A percentile compares a stretch with the other conserved stretches of the same genome.
These are phyloP conservation scores for Bocquillonia castaneifolia DNA, from an alignment of 441 rosid species.

Conservation along the genomic window DNA sequence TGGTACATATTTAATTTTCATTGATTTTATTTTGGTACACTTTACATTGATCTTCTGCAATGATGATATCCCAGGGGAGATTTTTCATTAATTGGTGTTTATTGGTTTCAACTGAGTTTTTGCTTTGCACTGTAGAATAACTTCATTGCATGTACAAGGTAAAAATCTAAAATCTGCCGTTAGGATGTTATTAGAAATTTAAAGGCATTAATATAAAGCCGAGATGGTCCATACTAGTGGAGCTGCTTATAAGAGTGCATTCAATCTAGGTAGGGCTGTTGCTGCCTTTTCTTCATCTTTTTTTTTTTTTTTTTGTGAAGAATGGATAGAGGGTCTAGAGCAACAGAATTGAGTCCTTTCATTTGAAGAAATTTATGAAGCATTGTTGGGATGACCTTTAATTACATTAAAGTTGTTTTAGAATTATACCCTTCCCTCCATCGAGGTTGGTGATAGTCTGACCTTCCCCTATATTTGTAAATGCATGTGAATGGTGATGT, in stretches of 20 bases:
- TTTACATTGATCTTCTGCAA: neutral
- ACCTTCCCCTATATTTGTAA: neutral
- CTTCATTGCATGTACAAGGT: neutral
- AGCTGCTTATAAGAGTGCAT: neutral
- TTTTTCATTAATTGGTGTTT: neutral
- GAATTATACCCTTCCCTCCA: no score
- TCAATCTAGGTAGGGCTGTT: no score
- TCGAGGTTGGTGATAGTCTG: neutral
- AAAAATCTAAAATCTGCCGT: neutral
- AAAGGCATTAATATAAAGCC: neutral
- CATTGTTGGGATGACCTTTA: neutral
- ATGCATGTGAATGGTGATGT: no score
- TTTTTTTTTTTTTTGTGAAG: no score
- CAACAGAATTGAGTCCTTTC: neutral
- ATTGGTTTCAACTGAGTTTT: neutral
- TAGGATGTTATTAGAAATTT: neutral
- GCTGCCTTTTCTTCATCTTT: no score
- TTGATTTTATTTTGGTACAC: neutral
- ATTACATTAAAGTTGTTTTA: no score
- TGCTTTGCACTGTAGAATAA: neutral
- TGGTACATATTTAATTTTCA: slow-evolving; percentile 41
- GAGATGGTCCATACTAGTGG: neutral
- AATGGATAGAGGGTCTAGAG: neutral
- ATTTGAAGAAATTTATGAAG: neutral
- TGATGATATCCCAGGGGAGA: neutral